Evolutionary conservation across 75 land plant species (phyloP).

Genomic region (Isoetes taiwanensis): DNA sequence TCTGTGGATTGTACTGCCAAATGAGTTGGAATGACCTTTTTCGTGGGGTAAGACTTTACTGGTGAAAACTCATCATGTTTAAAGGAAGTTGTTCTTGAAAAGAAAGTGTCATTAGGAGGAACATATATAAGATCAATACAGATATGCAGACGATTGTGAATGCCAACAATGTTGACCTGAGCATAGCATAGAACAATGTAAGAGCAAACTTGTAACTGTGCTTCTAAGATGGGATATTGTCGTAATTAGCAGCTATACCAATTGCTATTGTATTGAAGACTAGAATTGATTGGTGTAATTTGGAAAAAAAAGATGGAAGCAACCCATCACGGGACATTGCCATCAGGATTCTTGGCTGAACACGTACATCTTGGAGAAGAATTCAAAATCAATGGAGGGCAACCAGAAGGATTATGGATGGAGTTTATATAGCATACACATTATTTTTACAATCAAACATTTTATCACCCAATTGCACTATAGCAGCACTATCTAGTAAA

Average conservation of each 20-base stretch:
- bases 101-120: constrained; percentile 60
- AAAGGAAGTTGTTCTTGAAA: no score
- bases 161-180: constrained; percentile 79
- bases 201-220: no score
- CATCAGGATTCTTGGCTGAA: constrained; percentile 98
- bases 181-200: no score
- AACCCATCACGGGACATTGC: constrained; percentile 99
- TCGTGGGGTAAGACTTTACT: no score
- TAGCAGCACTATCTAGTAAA: neutral
- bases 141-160: constrained; percentile 74
- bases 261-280: constrained; percentile 66
- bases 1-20: no score
- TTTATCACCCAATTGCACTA: no score
- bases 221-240: neutral
- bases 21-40: no score
- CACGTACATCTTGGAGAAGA: no score
- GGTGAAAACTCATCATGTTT: no score
- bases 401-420: neutral
- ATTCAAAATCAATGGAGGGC: no score
- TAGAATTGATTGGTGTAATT: constrained; percentile 67
- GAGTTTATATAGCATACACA: no score
- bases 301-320: constrained; percentile 69
- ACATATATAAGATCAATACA: constrained; percentile 69
- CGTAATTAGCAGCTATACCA: constrained; percentile 48
- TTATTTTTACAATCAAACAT: no score